Base-by-base conservation (phyloP, 495 filamentous ascomycete species). In the Hypoxylon rickii region DNA sequence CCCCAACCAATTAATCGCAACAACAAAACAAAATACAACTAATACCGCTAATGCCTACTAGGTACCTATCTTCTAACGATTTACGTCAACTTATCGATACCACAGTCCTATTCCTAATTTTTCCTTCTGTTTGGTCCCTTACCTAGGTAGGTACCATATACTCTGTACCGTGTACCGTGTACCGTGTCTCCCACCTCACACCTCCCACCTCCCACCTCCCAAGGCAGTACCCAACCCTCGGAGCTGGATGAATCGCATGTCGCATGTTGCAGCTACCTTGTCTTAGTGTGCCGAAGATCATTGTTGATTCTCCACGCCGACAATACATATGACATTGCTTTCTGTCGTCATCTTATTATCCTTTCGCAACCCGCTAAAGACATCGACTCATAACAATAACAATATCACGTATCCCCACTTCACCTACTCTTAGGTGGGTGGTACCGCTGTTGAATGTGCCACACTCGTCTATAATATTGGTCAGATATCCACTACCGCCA, bases 301-400 rank as follows among this genome's bases (percentile, higher is more conserved):
- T 44, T 29, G 41, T 44, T 31, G 16, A 13, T 44, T 22, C 41
- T 16, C 6, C 21, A 55, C 22, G 21, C 42, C 11, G 19, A 19
- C 31, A 47, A 52, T 43, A 45, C 59, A 57, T 63, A 59, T 64
- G 60, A 50, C 44, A 64, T 64, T 55, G n/a, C 36, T 55, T 53
- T 44, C 33, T 29, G 26, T 21, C 48, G 38, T 19, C n/a, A 45
- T 34, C 42, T 43, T 50, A 48, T 41, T 33, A 22, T 48, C 22
- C 15, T 11, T 63, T 21, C 21, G 36, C 19, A 49, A 15, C 39
- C 19, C 48, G 16, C 38, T 36, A 43, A 40, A 43, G 48, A 51
- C 43, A 21, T 49, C 53, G 33, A 44, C 48, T 44, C 20, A 29
- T 34, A 33, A 58, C 16, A 51, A 55, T 36, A 59, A 48, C 48